Evolutionary conservation across 2,329 filamentous ascomycete species (phyloP).

Genomic region (Alternaria infectoria): DNA sequence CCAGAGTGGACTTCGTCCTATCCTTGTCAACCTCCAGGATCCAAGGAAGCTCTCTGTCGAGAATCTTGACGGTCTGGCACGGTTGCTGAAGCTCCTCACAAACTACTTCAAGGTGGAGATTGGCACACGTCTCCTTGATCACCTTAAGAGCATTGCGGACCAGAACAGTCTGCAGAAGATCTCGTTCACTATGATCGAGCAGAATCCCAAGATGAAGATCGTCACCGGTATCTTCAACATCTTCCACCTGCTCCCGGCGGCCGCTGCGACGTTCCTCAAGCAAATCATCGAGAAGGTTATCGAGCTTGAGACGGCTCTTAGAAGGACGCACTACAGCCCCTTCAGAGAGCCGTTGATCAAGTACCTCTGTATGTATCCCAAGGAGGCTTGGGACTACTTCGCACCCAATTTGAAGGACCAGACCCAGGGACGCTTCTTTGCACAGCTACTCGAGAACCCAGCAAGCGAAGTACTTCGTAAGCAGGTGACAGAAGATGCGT

Average conservation of each 20-base stretch:
- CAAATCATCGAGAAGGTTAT: conserved; percentile 89
- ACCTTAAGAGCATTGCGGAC: conserved; percentile 90
- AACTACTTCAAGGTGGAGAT: conserved; percentile 99
- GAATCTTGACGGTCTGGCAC: conserved; percentile 87
- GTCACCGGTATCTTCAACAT: conserved; percentile 95
- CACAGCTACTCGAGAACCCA: conserved; percentile 79
- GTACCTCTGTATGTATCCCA: conserved; percentile 91
- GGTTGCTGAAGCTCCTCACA: conserved; percentile 86
- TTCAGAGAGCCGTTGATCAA: conserved; percentile 90
- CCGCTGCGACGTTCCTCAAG: conserved; percentile 89
- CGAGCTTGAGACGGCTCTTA: conserved; percentile 81
- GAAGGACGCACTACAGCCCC: conserved; percentile 87
- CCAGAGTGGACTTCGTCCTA: conserved; percentile 90
- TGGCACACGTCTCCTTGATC: conserved; percentile 87
- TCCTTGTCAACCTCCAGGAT: conserved; percentile 95
- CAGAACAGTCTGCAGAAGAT: conserved; percentile 81
- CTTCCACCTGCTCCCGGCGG: conserved; percentile 91
- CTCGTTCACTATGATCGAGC: conserved; percentile 93
- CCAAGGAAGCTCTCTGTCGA: conserved; percentile 87
- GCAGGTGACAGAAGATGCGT: conserved; percentile 74
- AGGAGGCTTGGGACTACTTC: conserved; percentile 84
- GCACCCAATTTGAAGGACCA: conserved; percentile 80
- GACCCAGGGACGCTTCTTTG: conserved; percentile 87
- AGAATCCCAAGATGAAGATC: conserved; percentile 90
- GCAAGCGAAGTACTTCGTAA: conserved; percentile 78